Conservation (phyloP, 23 red algal species). For the Gracilaria domingensis region DNA sequence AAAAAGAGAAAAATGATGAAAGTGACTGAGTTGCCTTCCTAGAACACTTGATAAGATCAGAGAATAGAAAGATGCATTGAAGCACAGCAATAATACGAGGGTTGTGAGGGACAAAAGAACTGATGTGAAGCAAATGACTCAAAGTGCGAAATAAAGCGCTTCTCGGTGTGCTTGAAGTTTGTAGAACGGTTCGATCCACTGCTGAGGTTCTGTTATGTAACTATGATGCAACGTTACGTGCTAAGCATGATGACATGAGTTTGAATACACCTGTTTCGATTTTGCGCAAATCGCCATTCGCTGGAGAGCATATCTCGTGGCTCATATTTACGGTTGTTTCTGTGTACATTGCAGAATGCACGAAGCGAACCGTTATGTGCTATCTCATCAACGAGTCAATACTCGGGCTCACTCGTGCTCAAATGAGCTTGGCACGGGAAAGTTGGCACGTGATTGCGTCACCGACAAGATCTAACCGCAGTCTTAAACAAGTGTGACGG, state of each 20-base stretch:
- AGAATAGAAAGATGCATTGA: neutral
- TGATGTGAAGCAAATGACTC: neutral
- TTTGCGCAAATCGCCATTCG: neutral
- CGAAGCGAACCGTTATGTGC: neutral
- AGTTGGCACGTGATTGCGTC: neutral
- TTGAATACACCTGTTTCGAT: neutral
- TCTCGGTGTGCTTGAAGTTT: neutral
- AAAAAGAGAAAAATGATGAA: neutral
- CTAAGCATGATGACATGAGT: neutral
- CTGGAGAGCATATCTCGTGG: neutral
- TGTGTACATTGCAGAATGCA: neutral
- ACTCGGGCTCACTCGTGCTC: neutral
- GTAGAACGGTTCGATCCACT: neutral
- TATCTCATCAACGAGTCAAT: neutral
- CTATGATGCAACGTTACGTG: neutral
- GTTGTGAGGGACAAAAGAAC: neutral
- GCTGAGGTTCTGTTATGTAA: neutral
- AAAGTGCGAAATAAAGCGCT: neutral
- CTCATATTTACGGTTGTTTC: neutral
- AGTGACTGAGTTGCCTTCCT: neutral
- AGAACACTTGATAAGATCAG: neutral
- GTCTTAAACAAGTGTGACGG: no score
- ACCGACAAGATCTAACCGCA: neutral
- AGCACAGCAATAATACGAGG: neutral
- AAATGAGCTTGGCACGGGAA: neutral